Evolutionary conservation across 345 rosid genomes (phyloP).

Genomic region (Crucihimalaya himalaica): DNA sequence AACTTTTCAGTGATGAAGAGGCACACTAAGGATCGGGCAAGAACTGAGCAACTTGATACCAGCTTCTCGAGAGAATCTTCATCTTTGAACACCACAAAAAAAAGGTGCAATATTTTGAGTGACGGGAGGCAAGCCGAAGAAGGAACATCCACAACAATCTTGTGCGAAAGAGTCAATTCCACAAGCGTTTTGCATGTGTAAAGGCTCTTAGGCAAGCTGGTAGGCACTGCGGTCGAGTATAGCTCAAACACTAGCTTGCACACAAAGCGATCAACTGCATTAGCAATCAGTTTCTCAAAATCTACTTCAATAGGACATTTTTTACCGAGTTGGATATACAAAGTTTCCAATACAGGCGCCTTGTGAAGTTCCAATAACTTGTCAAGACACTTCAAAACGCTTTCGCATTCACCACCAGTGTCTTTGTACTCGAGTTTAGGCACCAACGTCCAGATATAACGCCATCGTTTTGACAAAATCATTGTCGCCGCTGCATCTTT

Average conservation of each 20-base stretch:
- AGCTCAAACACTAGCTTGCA: not conserved
- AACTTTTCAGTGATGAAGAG: too few relatives aligned
- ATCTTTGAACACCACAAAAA: not conserved
- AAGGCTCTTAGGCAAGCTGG: too few relatives aligned
- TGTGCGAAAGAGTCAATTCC: not conserved
- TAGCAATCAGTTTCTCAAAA: not conserved
- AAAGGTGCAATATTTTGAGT: not conserved
- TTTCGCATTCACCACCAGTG: not conserved
- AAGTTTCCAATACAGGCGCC: not conserved
- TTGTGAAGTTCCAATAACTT: not conserved
- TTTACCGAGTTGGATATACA: not conserved
- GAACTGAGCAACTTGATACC: not conserved
- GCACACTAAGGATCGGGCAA: not conserved
- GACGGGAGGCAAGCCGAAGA: conserved; percentile 6
- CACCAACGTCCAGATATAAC: not conserved
- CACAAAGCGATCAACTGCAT: not conserved
- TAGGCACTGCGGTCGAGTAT: not conserved
- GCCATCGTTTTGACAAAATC: not conserved
- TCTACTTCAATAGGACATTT: not conserved
- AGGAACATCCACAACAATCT: not conserved
- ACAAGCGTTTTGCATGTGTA: not conserved
- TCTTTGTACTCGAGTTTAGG: not conserved
- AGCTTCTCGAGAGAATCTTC: not conserved
- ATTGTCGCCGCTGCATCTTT: not conserved
- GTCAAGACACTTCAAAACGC: not conserved